phyloP scores from a whole-genome alignment of 2,329 filamentous ascomycete species.

The Pleoardoris graminearum region DNA sequence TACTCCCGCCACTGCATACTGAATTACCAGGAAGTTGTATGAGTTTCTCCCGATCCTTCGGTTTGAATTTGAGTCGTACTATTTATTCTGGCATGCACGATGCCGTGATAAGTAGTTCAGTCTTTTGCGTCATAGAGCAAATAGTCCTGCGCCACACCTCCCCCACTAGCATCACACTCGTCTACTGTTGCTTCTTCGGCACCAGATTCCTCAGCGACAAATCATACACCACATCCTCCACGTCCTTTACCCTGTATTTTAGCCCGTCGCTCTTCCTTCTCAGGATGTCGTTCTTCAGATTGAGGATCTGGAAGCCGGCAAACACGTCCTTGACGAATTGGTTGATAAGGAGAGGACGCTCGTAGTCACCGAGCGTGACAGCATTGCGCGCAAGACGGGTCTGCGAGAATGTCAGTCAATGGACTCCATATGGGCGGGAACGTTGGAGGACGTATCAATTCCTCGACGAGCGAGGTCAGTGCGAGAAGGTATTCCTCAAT shows the following conservation, averaged over 20 bases:
- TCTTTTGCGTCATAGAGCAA: no score
- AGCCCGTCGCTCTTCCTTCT: slow-evolving; percentile 87
- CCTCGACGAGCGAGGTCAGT: slow-evolving; percentile 83
- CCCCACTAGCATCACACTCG: not conserved
- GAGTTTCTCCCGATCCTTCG: no score
- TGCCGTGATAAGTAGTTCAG: no score
- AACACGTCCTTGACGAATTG: slow-evolving; percentile 94
- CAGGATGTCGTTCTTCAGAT: slow-evolving; percentile 93
- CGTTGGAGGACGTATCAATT: slow-evolving; percentile 61
- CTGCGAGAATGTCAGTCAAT: slow-evolving; percentile 39
- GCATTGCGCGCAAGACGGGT: slow-evolving; percentile 90
- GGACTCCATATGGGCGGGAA: not conserved
- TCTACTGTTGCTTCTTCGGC: slow-evolving; percentile 31
- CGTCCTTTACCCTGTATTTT: slow-evolving; percentile 97
- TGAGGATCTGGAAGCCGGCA: slow-evolving; percentile 94
- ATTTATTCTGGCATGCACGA: not conserved
- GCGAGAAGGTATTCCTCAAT: slow-evolving; percentile 96
- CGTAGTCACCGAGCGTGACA: slow-evolving; percentile 87
- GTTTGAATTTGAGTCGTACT: not conserved
- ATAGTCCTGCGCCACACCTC: slow-evolving; percentile 7
- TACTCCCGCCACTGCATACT: not conserved
- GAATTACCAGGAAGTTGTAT: no score
- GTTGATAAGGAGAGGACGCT: slow-evolving; percentile 83
- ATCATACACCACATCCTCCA: slow-evolving; percentile 98
- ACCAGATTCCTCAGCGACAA: slow-evolving; percentile 83